Base-by-base conservation (phyloP, 2,329 filamentous ascomycete species). In the Paramyrothecium sp. region DNA sequence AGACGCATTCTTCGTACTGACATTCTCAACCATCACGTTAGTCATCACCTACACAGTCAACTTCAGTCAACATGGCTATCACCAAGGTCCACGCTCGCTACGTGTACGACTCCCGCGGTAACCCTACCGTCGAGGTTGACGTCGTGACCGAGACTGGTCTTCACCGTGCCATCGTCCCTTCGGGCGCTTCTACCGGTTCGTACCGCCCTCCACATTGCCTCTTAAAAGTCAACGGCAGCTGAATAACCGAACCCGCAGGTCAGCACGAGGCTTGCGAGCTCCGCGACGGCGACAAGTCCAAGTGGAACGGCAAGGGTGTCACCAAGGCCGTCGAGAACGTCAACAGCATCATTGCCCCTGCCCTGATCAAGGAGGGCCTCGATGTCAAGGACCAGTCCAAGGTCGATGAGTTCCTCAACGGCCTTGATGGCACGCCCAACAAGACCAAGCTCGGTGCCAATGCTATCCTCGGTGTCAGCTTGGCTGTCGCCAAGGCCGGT, bases 111-210 rank as follows among this genome's bases (percentile, higher is more conserved):
- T 98, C 95, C 78, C 94, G 95, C 75, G 87, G 87, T 76, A 99
- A 99, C 89, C 95, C 95, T 73, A 99, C 95, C 75, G 94, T 97
- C 73, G 94, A 98, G 86, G 94, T 98, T 72, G 94, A 97, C 77
- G 87, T 97, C 70, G 90, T 96, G 81, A 97, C 93, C 69, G 92
- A 96, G 83, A 96, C 90, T 70, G 94, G 94, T 73, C 89, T 98
- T 63, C 93, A 97, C 88, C 92, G 94, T 74, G 93, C 94, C 76
- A 97, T 97, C 75, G 94, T 98, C 63, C 94, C 94, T 71, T 97
- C 93, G 66, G 94, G 94, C 77, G 94, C 94, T 72, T 97, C 94
- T 70, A 97, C 93, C 71, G 92, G 90, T 93, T 77, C 73, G 88
- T 74, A 58, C n/a, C 11, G n/a, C 30, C 54, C 60, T 56, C 56